Evolutionary conservation across 78 protist genomes (phyloP), one percentile per base, ranked within the genome.

Genomic region (Dictyostelium purpureum): DNA sequence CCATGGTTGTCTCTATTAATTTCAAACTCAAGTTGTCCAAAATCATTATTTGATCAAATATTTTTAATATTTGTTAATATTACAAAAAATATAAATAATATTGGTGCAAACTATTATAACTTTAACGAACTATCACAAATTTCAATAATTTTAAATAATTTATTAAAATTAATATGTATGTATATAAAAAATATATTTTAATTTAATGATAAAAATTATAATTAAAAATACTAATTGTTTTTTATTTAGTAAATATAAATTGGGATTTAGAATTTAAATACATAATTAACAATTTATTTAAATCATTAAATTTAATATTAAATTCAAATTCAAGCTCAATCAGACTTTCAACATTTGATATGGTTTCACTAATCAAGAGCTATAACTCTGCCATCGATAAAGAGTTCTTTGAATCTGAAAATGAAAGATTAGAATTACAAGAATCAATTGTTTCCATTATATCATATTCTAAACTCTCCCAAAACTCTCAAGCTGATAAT

Each of bases 1-100:
- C 74, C 92, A 31, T 85, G 92, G 92, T 71, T 85, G 10, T 61
- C 83, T 42, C 38, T 57, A n/a, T 26, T 73, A n/a, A 19, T 70
- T 21, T 42, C 76, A 3, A 85, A 85, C n/a, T 45, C 73, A 42
- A 85, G 92, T 73, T 61, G 76, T 37, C 47, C 33, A 70, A 59
- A 51, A 37, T 26, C 43, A 35, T 24, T 18, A 18, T 73, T 73
- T 59, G 77, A 85, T n/a, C 11, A 45, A 33, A 35, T 85, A 0
- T 61, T 73, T 45, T 31, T 43, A 31, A 45, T 85, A 42, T 21
- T 85, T 33, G 26, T 31, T 69, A 69, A 69, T 69, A 69, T 69
- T 69, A 14, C 33, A 33, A 14, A 0, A n/a, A 61, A 61, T 31
- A 61, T 12, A 26, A 28, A 10, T 33, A 31, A 61, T 31, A 59